Conservation (phyloP, 2,329 filamentous ascomycete species). For the Exophiala sideris region DNA sequence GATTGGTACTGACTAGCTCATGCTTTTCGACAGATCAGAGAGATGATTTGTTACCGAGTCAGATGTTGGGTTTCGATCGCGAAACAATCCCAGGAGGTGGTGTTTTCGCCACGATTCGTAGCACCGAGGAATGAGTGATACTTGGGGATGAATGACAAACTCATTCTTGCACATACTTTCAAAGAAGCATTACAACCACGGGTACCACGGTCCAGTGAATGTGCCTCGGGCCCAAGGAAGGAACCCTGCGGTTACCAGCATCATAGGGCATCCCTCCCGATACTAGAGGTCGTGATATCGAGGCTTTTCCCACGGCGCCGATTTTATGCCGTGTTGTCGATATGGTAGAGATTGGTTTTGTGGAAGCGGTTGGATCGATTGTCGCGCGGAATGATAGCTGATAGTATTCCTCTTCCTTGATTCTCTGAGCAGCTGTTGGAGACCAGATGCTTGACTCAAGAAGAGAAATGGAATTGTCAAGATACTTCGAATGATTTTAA, state of each 20-base stretch:
- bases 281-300: too few species aligned
- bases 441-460: neutral
- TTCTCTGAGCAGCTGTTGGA: neutral
- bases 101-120: neutral
- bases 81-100: neutral
- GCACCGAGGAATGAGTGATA: neutral
- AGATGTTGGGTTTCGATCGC: slow-evolving; percentile 2
- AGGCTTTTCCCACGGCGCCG: too few species aligned
- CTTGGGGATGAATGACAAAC: slow-evolving; percentile 5
- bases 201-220: neutral
- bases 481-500: slow-evolving; percentile 20
- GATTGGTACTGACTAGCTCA: slow-evolving; percentile 4
- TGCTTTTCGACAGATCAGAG: neutral
- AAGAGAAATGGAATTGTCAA: slow-evolving; percentile 6
- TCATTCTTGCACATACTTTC: neutral
- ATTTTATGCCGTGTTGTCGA: too few species aligned
- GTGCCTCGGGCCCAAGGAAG: neutral
- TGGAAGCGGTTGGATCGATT: too few species aligned
- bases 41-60: slow-evolving; percentile 18
- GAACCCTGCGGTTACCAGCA: too few species aligned
- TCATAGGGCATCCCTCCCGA: too few species aligned
- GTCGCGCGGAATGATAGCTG: too few species aligned
- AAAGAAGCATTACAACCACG: neutral
- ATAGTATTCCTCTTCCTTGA: too few species aligned
- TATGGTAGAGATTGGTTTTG: too few species aligned